phyloP scores from a whole-genome alignment of 2,329 filamentous ascomycete genomes.

The Ceratocystis variospora region DNA sequence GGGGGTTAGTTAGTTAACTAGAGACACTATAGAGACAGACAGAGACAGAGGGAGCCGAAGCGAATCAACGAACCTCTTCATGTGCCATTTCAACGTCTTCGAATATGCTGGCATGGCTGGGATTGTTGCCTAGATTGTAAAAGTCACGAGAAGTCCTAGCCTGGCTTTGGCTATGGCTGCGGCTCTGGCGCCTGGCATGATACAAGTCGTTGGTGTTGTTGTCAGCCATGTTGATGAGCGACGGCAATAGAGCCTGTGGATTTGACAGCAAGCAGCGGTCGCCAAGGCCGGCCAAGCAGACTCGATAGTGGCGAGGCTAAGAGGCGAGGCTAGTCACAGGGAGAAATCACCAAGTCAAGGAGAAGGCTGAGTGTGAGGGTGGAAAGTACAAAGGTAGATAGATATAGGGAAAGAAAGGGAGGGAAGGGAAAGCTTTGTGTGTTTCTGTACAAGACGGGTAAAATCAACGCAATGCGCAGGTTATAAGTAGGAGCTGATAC shows the following conservation, averaged over 20 bases:
- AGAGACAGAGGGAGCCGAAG: too few species aligned
- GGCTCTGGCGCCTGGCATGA: background rate
- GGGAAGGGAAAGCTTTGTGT: too few species aligned
- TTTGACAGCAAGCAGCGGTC: background rate
- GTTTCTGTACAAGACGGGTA: too few species aligned
- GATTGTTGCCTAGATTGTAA: conserved; percentile 34
- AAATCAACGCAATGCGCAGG: too few species aligned
- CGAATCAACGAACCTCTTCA: conserved; percentile 52
- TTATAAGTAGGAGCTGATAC: too few species aligned
- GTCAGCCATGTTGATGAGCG: background rate
- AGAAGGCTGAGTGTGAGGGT: too few species aligned
- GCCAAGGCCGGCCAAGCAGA: background rate
- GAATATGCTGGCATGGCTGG: conserved; percentile 67
- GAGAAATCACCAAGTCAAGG: too few species aligned
- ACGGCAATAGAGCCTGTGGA: background rate
- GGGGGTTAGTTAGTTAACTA: too few species aligned
- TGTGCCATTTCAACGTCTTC: conserved; percentile 98
- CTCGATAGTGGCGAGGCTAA: too few species aligned
- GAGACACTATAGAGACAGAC: background rate
- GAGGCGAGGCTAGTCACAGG: too few species aligned
- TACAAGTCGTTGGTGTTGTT: background rate
- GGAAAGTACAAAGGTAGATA: too few species aligned
- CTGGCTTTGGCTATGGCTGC: background rate
- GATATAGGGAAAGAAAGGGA: too few species aligned
- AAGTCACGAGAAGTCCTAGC: background rate